Evolutionary conservation across 2,329 filamentous ascomycete genomes (phyloP).

Genomic region (Tympanopsis confertula): DNA sequence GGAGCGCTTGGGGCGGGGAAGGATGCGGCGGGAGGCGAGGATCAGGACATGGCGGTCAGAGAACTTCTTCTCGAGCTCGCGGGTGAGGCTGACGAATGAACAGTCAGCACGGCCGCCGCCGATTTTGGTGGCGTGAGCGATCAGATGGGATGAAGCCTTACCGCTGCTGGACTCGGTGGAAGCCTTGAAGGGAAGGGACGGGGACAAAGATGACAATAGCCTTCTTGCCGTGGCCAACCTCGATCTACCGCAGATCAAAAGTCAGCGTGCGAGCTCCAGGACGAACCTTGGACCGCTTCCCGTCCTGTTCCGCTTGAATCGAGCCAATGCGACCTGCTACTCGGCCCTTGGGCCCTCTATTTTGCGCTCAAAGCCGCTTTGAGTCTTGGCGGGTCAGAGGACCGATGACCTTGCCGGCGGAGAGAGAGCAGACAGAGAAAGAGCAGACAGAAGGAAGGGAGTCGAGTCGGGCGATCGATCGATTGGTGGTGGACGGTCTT

Average conservation of each 20-base stretch:
- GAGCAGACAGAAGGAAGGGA: too few relatives aligned
- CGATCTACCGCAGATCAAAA: constrained; percentile 71
- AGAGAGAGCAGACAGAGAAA: too few relatives aligned
- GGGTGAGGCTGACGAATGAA: constrained; percentile 63
- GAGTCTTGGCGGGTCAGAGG: neutral
- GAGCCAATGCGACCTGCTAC: neutral
- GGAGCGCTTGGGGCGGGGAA: constrained; percentile 96
- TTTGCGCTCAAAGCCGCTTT: neutral
- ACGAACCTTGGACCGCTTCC: constrained; percentile 64
- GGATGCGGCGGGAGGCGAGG: constrained; percentile 96
- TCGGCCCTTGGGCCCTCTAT: neutral
- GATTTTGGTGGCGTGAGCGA: constrained; percentile 3
- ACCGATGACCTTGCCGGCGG: too few relatives aligned
- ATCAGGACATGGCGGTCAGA: constrained; percentile 99
- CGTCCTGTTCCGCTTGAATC: constrained; percentile 52
- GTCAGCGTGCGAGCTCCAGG: constrained; percentile 70
- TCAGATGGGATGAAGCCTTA: constrained; percentile 37
- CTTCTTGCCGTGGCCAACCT: constrained; percentile 99
- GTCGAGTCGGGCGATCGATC: neutral
- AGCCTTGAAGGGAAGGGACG: constrained; percentile 93
- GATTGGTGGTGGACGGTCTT: too few relatives aligned
- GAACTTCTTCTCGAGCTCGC: constrained; percentile 99
- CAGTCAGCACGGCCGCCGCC: constrained; percentile 7
- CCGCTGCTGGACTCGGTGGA: constrained; percentile 99
- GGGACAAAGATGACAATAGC: constrained; percentile 99